A percentile compares a stretch with the other conserved stretches of the same genome.
Evolutionary conservation across 1,139 yeast genomes (phyloP).

Genomic region (Suhomyces yuchorum): DNA sequence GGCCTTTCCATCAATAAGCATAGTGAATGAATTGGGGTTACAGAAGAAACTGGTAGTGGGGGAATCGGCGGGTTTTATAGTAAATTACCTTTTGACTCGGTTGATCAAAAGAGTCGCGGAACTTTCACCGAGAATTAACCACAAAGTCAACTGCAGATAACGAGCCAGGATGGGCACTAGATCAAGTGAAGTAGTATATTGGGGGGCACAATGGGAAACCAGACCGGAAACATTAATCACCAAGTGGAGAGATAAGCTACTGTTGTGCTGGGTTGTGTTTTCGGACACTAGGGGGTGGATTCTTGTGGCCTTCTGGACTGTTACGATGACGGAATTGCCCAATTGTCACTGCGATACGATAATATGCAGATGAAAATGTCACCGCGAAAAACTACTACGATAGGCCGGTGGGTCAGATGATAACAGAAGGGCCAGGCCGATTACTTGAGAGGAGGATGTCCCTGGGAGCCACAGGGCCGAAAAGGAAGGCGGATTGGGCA

Average conservation of each 20-base stretch:
- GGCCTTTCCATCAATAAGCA: constrained; percentile 68
- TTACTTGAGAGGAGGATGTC: too few relatives aligned
- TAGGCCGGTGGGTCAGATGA: neutral
- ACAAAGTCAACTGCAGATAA: neutral
- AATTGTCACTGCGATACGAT: neutral
- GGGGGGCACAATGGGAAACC: too few relatives aligned
- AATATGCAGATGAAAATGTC: neutral
- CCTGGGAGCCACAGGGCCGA: too few relatives aligned
- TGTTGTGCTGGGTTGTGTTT: too few relatives aligned
- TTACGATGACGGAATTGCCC: neutral
- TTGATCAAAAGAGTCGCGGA: constrained; percentile 1
- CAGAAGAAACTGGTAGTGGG: neutral
- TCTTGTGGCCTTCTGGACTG: too few relatives aligned
- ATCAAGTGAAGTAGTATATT: neutral
- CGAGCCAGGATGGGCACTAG: neutral
- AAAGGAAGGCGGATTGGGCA: too few relatives aligned
- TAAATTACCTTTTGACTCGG: constrained; percentile 17
- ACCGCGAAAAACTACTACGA: neutral
- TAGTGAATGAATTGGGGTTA: constrained; percentile 1
- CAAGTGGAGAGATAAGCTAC: too few relatives aligned
- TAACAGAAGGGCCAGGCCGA: neutral
- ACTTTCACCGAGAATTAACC: neutral
- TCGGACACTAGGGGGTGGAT: too few relatives aligned
- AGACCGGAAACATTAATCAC: too few relatives aligned
- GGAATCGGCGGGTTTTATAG: constrained; percentile 9